phyloP scores from a whole-genome alignment of 768 basidiomycete genomes.

The Pleurotus ostreatus region DNA sequence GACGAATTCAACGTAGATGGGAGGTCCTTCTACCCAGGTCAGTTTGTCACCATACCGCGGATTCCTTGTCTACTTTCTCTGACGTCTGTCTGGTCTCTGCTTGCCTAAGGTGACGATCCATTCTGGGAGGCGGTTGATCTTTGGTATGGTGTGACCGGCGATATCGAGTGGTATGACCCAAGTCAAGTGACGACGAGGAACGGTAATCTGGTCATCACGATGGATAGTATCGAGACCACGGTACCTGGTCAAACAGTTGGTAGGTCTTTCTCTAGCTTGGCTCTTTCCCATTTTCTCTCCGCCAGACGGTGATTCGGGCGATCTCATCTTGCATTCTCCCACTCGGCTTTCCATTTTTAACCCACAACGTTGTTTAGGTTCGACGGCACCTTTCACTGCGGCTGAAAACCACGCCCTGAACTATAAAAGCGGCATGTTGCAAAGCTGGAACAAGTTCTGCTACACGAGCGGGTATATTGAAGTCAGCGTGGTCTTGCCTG shows the following conservation, averaged over 20 bases:
- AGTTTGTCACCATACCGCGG: neutral
- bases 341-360: neutral
- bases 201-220: slow-evolving; percentile 65
- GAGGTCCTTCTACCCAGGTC: slow-evolving; percentile 53
- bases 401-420: slow-evolving; percentile 52
- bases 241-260: slow-evolving; percentile 27
- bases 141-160: slow-evolving; percentile 70
- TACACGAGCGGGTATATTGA: slow-evolving; percentile 81
- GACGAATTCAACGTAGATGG: slow-evolving; percentile 75
- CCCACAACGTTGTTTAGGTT: slow-evolving; percentile 19
- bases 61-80: too few relatives aligned
- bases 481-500: slow-evolving; percentile 56
- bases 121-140: slow-evolving; percentile 70
- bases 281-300: neutral
- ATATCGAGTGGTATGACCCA: slow-evolving; percentile 78
- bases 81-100: too few relatives aligned
- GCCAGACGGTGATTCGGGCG: neutral
- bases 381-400: slow-evolving; percentile 42
- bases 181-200: slow-evolving; percentile 58
- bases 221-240: slow-evolving; percentile 42
- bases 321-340: neutral
- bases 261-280: slow-evolving; percentile 9
- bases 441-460: slow-evolving; percentile 90
- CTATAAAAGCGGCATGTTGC: slow-evolving; percentile 76
- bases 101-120: slow-evolving; percentile 50